phyloP scores from a whole-genome alignment of 2,329 filamentous ascomycete genomes.

The Cercospora zeina region DNA sequence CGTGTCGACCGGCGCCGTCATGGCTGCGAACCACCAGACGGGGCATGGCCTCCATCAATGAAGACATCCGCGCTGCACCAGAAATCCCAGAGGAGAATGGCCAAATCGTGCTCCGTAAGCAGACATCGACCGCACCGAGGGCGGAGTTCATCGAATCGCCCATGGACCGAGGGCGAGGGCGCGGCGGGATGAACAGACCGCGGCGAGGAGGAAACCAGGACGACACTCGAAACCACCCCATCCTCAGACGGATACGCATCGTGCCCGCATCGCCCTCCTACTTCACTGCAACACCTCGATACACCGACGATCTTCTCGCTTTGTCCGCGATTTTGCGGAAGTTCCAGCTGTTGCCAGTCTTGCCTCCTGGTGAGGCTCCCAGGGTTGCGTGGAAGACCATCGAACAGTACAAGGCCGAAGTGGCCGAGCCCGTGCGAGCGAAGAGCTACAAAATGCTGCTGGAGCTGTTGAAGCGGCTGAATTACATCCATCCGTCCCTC shows the following conservation, averaged over 20 bases:
- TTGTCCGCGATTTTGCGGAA: constrained; percentile 71
- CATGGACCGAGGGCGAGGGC: constrained; percentile 4
- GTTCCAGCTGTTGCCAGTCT: constrained; percentile 70
- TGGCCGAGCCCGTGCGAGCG: constrained; percentile 71
- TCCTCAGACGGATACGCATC: constrained; percentile 59
- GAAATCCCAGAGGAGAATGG: constrained; percentile 14
- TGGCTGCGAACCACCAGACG: constrained; percentile 30
- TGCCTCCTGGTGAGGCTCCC: constrained; percentile 65
- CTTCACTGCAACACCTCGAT: constrained; percentile 81
- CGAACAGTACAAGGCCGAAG: constrained; percentile 68
- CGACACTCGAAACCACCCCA: constrained; percentile 19
- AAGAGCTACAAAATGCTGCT: constrained; percentile 78
- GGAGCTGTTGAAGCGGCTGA: constrained; percentile 73
- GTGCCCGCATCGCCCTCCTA: constrained; percentile 89
- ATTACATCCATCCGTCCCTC: constrained; percentile 78
- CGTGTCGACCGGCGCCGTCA: constrained; percentile 31
- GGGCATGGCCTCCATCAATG: constrained; percentile 35
- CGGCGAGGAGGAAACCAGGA: constrained; percentile 21
- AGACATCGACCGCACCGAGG: constrained; percentile 10
- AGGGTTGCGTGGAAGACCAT: constrained; percentile 79
- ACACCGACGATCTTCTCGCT: constrained; percentile 79
- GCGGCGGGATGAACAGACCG: constrained; percentile 5
- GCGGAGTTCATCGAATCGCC: constrained; percentile 26
- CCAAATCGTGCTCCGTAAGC: constrained; percentile 17
- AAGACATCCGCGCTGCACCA: constrained; percentile 34